phyloP scores from a whole-genome alignment of 2,329 filamentous ascomycete species.

The Cladobotryum mycophilum region DNA sequence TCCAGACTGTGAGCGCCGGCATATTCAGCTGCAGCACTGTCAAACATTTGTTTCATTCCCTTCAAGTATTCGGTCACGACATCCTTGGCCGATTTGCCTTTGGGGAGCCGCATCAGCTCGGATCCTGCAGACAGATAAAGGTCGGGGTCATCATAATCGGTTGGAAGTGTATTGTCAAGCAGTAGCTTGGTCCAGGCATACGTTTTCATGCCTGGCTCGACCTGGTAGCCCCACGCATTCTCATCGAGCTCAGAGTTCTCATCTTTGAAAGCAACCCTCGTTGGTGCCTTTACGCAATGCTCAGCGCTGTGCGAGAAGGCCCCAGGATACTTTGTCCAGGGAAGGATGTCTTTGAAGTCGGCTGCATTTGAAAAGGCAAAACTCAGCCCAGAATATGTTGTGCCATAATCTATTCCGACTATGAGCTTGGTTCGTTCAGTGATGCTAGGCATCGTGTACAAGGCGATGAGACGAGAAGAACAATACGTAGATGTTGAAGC shows the following conservation, averaged over 20 bases:
- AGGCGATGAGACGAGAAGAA: too few relatives aligned
- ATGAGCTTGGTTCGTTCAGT: too few relatives aligned
- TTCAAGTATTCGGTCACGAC: conserved; percentile 10
- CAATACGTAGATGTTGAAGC: too few relatives aligned
- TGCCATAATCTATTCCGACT: conserved; percentile 13
- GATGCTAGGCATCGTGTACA: too few relatives aligned
- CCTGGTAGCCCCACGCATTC: conserved; percentile 12
- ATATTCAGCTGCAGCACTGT: background rate
- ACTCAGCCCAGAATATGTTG: conserved; percentile 16
- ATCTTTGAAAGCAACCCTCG: conserved; percentile 10
- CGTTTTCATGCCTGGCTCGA: conserved; percentile 12
- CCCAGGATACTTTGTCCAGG: conserved; percentile 16
- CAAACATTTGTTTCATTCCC: conserved; percentile 11
- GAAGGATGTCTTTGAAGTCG: conserved; percentile 13
- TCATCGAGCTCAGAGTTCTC: conserved; percentile 12
- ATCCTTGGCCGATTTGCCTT: conserved; percentile 7
- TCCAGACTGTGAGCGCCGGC: too few relatives aligned
- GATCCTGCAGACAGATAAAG: too few relatives aligned
- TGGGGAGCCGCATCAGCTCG: conserved; percentile 8
- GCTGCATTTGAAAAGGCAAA: conserved; percentile 14
- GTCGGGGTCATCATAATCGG: conserved; percentile 7
- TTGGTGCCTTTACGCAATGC: conserved; percentile 16
- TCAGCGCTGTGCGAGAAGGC: conserved; percentile 11
- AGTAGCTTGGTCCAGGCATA: conserved; percentile 14
- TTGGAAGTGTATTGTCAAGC: conserved; percentile 8